A percentile compares a stretch with the other conserved stretches of the same genome.
Evolutionary conservation across 179 eudicot genomes (phyloP).

Genomic region (Amaranthus tricolor): DNA sequence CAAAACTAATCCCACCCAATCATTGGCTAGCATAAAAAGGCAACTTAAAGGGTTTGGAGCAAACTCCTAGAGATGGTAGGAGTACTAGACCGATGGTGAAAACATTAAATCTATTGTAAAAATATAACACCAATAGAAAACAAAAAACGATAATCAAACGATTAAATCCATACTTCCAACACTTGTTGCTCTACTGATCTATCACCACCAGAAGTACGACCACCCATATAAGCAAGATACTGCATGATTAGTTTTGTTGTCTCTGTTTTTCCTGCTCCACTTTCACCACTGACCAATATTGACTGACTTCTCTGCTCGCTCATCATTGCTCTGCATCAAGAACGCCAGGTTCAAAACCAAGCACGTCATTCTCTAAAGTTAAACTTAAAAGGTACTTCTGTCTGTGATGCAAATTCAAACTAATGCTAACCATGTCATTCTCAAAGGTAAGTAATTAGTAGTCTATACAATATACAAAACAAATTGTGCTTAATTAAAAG

Average conservation of each 20-base stretch:
- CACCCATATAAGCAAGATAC: slow-evolving; percentile 97
- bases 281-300: slow-evolving; percentile 99
- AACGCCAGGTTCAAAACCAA: slow-evolving; percentile 30
- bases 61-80: no score
- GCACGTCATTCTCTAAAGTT: slow-evolving; percentile 21
- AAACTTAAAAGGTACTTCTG: slow-evolving; percentile 14
- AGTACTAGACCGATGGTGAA: no score
- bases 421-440: slow-evolving; percentile 11
- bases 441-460: slow-evolving; percentile 1
- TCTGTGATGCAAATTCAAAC: slow-evolving; percentile 22
- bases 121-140: not conserved
- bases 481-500: slow-evolving; percentile 19
- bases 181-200: slow-evolving; percentile 98
- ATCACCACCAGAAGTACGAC: slow-evolving; percentile 85
- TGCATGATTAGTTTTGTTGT: slow-evolving; percentile 97
- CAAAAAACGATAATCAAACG: slow-evolving; percentile 8
- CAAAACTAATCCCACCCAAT: no score
- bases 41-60: no score
- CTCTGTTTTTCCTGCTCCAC: slow-evolving; percentile 99
- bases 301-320: slow-evolving; percentile 75
- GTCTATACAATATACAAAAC: not conserved
- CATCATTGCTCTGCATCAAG: slow-evolving; percentile 83
- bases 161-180: slow-evolving; percentile 61
- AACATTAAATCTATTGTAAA: not conserved
- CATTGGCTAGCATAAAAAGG: no score